Evolutionary conservation across 768 basidiomycete genomes (phyloP), one percentile per base, ranked within the genome.

Genomic region (Lyophyllum decastes): DNA sequence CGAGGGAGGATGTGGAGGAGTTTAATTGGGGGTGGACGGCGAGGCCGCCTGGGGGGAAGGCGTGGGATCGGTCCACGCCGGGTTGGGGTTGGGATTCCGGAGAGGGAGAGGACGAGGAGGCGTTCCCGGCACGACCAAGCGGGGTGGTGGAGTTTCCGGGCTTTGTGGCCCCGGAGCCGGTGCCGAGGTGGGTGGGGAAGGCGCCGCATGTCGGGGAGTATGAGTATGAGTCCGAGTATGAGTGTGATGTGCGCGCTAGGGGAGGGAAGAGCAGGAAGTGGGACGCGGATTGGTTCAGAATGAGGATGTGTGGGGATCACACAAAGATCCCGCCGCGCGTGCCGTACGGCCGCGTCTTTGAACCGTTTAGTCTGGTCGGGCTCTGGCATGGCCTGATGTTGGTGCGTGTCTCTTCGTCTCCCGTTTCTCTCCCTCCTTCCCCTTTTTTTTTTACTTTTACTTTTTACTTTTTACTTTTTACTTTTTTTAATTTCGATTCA

Each of bases 1-100:
- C 85, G 0, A 79, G 81, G 55, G 86, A 79, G 34, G 88, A 91
- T 70, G 73, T 89, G 21, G 65, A 70, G 16, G 86, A 88, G 61
- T 69, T 86, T 61, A 88, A 88, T 61, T 68, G 73, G 38, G 68
- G 67, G 19, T 73, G 74, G 60, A 70, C 67, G 10, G 70, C 70
- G 16, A 58, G 65, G 25, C 66, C 75, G 3, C 71, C 72, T 55
- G 16, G 65, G 62, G 19, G 45, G 50, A 8, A 55, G 57, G 17
- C 14, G 55, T 8, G 43, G 34, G 9, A n/a, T 34, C 30, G 2
- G 8, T 21, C 2, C n/a, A 43, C 19, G 43, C n/a, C 27, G 19
- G 56, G 55, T 5, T 44, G 30, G 30, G 30, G 5, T 4, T 10
- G 10, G 5, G 30, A 30, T 4, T 4, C 30, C 30, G 30, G n/a